Conservation (phyloP, 306 rosid genomes). For the Citrullus mucosospermus region DNA sequence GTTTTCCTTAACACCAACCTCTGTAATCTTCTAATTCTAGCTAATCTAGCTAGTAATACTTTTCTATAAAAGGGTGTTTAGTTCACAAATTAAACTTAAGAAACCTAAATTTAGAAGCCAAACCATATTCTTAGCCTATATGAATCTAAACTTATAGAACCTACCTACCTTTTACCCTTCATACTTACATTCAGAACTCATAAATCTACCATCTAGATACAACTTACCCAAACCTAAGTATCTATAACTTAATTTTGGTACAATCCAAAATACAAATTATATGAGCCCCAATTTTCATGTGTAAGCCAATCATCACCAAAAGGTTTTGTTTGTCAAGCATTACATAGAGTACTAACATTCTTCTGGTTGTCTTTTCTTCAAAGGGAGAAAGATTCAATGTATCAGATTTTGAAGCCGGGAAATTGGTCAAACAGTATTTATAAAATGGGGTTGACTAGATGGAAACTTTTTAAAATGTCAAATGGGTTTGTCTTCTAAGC, state of each 20-base stretch:
- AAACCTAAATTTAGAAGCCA: not conserved
- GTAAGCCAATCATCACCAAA: not conserved
- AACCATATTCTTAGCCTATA: no score
- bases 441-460: not conserved
- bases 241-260: not conserved
- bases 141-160: not conserved
- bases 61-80: not conserved
- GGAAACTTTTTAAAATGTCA: not conserved
- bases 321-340: not conserved
- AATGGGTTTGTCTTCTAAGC: not conserved
- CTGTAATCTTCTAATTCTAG: not conserved
- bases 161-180: not conserved
- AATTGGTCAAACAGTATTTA: not conserved
- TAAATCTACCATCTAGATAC: not conserved
- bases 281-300: not conserved
- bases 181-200: not conserved
- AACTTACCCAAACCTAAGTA: not conserved
- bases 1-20: not conserved
- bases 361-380: not conserved
- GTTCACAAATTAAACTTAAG: not conserved
- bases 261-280: not conserved
- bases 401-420: not conserved
- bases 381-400: not conserved
- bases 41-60: not conserved
- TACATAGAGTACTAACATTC: not conserved